phyloP scores from a whole-genome alignment of 371 early-diverging fungal species.

The Lichtheimia hyalospora region DNA sequence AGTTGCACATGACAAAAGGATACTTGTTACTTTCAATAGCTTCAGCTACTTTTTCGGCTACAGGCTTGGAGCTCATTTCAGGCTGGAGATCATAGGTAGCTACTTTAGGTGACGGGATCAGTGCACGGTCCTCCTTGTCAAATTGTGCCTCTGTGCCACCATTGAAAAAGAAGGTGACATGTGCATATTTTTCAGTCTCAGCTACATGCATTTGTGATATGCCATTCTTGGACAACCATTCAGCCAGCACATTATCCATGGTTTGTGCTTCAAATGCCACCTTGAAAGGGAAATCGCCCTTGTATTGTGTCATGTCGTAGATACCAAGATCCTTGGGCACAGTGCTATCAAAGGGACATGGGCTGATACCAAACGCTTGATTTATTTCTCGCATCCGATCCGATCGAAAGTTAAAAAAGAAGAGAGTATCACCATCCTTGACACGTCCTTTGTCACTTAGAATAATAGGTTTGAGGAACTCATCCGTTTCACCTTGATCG shows the following conservation, averaged over 20 bases:
- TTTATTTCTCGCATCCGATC: conserved; percentile 99
- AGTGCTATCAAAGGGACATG: conserved; percentile 78
- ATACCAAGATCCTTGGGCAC: conserved; percentile 82
- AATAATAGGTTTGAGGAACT: conserved; percentile 98
- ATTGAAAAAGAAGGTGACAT: conserved; percentile 99
- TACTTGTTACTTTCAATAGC: conserved; percentile 75
- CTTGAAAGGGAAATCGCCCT: conserved; percentile 90
- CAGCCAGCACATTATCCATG: conserved; percentile 97
- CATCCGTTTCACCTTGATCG: conserved; percentile 89
- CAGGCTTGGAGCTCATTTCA: conserved; percentile 90
- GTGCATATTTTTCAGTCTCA: conserved; percentile 99
- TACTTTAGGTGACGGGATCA: conserved; percentile 94
- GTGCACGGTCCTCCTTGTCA: conserved; percentile 82
- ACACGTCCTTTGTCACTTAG: conserved; percentile 77
- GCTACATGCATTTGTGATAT: conserved; percentile 95
- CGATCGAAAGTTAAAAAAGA: conserved; percentile 95
- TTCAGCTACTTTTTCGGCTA: conserved; percentile 91
- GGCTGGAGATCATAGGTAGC: conserved; percentile 98
- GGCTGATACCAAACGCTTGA: conserved; percentile 84
- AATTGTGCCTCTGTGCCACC: conserved; percentile 96
- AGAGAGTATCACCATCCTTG: conserved; percentile 76
- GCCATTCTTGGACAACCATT: conserved; percentile 87
- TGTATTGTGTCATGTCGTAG: conserved; percentile 98
- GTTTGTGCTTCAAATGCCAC: conserved; percentile 93
- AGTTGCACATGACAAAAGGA: conserved; percentile 98